Base-by-base conservation (phyloP, 495 filamentous ascomycete species). In the Penicillium argentinense region DNA sequence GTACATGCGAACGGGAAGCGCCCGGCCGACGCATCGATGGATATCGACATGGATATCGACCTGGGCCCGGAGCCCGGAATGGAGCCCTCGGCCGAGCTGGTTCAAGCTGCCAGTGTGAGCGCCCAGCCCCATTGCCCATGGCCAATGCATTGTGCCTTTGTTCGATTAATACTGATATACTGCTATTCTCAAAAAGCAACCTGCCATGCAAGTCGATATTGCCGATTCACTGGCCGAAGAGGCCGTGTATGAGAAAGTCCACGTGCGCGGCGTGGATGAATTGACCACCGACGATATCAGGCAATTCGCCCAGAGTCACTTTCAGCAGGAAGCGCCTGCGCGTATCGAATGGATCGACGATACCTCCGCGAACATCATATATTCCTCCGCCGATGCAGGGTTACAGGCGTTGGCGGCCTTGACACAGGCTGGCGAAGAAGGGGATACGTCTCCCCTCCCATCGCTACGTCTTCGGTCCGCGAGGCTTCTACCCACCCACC, bases 341-440 rank as follows among this genome's bases (percentile, higher is more conserved):
- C 78, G 80, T 14, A 70, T 97, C 53, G 89, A 97, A 67, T 98
- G 93, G 93, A 91, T 98, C 50, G 87, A 98, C 56, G 93, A 98
- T 62, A 86, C 80, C 13, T 93, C 91, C 0, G 89, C 89, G 48
- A 97, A 96, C 54, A 63, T 96, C 24, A 60, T 92, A 32, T 98
- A 90, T 72, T 72, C 76, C 21, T 78, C 75, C 18, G 67, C 85
- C 14, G 81, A 84, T n/a, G 59, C 76, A n/a, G 92, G 91, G 1
- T 55, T 76, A 2, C 73, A 81, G 39, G 92, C 90, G 11, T 77
- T 98, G n/a, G 59, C 70, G 30, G 78, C 82, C 4, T 75, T 97
- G 36, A 74, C 70, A 3, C 65, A 76, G 43, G 53, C 64, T 26
- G 43, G 49, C 23, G 63, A 68, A 39, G 62, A 72, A 45, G 63